These are phyloP conservation scores for Trypanosoma melophagium DNA, from an alignment of 208 protist species.

Conservation along the genomic window DNA sequence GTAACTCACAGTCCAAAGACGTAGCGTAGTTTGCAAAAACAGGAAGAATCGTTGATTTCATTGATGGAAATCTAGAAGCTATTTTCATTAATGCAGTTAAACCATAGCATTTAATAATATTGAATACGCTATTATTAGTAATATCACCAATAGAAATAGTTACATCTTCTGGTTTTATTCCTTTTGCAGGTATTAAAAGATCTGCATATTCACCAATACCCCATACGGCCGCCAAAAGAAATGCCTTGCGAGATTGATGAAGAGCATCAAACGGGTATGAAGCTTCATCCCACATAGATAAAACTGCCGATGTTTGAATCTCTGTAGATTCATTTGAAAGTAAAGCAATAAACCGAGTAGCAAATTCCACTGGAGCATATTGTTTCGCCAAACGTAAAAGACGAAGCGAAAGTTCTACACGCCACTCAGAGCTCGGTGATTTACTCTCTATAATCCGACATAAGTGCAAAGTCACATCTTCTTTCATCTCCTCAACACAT, in stretches of 20 bases:
- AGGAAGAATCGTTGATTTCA: constrained; percentile 38
- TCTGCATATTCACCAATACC: constrained; percentile 97
- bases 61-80: constrained; percentile 71
- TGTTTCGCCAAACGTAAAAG: constrained; percentile 86
- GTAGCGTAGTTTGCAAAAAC: constrained; percentile 61
- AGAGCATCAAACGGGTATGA: constrained; percentile 73
- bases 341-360: constrained; percentile 85
- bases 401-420: constrained; percentile 94
- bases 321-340: constrained; percentile 83
- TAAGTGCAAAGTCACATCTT: constrained; percentile 92
- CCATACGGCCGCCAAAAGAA: constrained; percentile 94
- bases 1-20: constrained; percentile 92
- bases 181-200: constrained; percentile 53
- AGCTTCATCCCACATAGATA: constrained; percentile 89
- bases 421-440: constrained; percentile 95
- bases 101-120: constrained; percentile 89
- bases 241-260: constrained; percentile 79
- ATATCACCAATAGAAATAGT: constrained; percentile 62
- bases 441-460: constrained; percentile 91
- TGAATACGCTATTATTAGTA: constrained; percentile 69
- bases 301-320: constrained; percentile 86
- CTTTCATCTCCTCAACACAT: constrained; percentile 92
- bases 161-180: constrained; percentile 35
- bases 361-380: constrained; percentile 68
- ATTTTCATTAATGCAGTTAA: constrained; percentile 95